A percentile compares a stretch with the other conserved stretches of the same genome.
Conservation (phyloP, 495 filamentous ascomycete species). For the Talaromyces proteolyticus region DNA sequence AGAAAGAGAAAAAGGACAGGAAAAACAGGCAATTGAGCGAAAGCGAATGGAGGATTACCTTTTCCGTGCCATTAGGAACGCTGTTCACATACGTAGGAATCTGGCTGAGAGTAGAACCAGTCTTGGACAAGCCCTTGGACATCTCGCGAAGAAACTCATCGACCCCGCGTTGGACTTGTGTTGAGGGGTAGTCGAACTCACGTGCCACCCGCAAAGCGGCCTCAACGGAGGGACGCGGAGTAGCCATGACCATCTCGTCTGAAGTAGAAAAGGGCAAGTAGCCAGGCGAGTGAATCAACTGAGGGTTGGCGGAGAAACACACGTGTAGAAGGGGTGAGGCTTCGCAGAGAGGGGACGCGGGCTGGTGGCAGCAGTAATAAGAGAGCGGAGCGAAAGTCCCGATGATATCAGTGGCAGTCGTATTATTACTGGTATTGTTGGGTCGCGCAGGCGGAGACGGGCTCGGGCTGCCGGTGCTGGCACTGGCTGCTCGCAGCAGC, state of each 20-base stretch:
- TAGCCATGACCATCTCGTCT: slow-evolving; percentile 2
- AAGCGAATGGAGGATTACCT: slow-evolving; percentile 38
- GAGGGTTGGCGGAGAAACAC: slow-evolving; percentile 6
- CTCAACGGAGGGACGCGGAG: slow-evolving; percentile 21
- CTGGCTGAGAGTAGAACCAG: slow-evolving; percentile 79
- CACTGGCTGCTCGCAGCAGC: not conserved
- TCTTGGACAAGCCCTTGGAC: slow-evolving; percentile 75
- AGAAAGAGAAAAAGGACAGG: not conserved
- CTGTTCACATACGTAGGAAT: slow-evolving; percentile 95
- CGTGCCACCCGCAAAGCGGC: slow-evolving; percentile 72
- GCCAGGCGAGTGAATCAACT: slow-evolving; percentile 5
- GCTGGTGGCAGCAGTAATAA: not conserved
- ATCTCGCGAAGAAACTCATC: slow-evolving; percentile 82
- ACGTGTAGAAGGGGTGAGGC: slow-evolving; percentile 1
- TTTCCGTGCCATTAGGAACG: slow-evolving; percentile 96
- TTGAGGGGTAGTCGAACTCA: slow-evolving; percentile 80
- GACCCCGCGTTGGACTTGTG: slow-evolving; percentile 72
- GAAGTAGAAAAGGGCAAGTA: slow-evolving; percentile 5
- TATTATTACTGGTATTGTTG: no score
- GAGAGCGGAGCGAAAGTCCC: not conserved
- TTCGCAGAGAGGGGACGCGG: not conserved
- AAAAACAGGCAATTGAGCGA: not conserved
- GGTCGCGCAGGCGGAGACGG: no score
- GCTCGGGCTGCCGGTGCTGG: not conserved
- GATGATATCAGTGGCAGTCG: slow-evolving; percentile 6